Evolutionary conservation across 768 basidiomycete species (phyloP).

Genomic region (Hysterangium stoloniferum): DNA sequence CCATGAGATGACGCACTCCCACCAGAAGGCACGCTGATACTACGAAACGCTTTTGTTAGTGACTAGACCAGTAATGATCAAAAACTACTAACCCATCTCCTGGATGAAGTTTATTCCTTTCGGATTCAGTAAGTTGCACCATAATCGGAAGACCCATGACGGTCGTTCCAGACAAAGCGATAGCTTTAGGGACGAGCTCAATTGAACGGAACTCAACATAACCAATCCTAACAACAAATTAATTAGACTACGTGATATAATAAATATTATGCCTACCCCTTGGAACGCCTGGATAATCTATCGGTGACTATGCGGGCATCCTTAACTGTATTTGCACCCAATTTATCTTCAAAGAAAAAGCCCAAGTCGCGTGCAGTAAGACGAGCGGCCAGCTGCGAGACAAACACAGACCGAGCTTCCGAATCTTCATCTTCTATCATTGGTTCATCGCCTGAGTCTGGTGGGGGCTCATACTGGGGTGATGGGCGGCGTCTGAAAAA

Average conservation of each 20-base stretch:
- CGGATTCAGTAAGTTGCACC: constrained; percentile 95
- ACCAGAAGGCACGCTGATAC: constrained; percentile 77
- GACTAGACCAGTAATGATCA: neutral
- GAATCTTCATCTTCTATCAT: constrained; percentile 79
- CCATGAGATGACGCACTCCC: constrained; percentile 67
- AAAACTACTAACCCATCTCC: constrained; percentile 64
- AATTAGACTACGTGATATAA: neutral
- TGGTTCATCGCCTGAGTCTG: constrained; percentile 58
- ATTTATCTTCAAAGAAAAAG: constrained; percentile 96
- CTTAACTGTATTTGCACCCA: constrained; percentile 89
- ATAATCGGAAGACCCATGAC: constrained; percentile 98
- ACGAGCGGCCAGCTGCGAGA: constrained; percentile 94
- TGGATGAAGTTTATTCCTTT: constrained; percentile 83
- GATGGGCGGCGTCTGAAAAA: constrained; percentile 49
- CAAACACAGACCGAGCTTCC: constrained; percentile 97
- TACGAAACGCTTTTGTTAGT: constrained; percentile 20
- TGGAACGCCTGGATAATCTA: constrained; percentile 89
- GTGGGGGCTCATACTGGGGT: constrained; percentile 59
- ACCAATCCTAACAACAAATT: constrained; percentile 60
- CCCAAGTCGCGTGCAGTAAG: constrained; percentile 96
- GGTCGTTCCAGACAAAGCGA: constrained; percentile 85
- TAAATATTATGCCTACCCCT: constrained; percentile 58
- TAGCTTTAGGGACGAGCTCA: constrained; percentile 85
- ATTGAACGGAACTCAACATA: constrained; percentile 95
- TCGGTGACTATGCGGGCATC: constrained; percentile 97